phyloP scores from a whole-genome alignment of 1,284 basidiomycete species.

The Neotropicomus parvogracilis region DNA sequence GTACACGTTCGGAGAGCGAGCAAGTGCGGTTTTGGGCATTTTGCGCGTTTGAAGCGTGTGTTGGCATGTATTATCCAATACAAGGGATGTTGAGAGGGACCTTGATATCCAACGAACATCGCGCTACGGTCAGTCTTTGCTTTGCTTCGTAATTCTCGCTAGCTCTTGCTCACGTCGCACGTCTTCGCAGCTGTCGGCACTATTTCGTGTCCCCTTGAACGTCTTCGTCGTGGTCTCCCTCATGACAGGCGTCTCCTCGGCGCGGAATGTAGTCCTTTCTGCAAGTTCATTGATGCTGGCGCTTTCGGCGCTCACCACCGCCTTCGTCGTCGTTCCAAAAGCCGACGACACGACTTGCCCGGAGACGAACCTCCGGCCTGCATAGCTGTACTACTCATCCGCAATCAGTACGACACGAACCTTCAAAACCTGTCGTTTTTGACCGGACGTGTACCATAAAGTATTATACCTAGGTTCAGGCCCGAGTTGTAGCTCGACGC shows the following conservation, averaged over 20 bases:
- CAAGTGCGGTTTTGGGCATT: constrained; percentile 66
- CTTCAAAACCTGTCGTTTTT: too few species aligned
- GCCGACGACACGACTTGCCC: constrained; percentile 22
- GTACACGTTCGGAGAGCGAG: constrained; percentile 47
- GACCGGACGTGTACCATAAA: too few species aligned
- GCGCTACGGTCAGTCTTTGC: constrained; percentile 56
- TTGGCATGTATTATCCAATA: constrained; percentile 75
- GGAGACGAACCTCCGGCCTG: constrained; percentile 24
- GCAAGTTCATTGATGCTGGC: constrained; percentile 57
- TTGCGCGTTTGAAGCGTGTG: constrained; percentile 70
- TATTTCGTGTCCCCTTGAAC: constrained; percentile 74
- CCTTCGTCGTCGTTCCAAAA: constrained; percentile 41
- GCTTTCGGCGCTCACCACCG: constrained; percentile 60
- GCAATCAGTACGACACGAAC: background rate
- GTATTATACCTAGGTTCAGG: too few species aligned
- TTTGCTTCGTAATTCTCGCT: background rate
- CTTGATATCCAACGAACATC: constrained; percentile 67
- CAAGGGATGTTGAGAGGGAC: constrained; percentile 71
- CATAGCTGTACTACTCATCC: background rate
- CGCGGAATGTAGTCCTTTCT: constrained; percentile 58
- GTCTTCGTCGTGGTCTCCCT: constrained; percentile 70
- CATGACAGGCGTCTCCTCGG: constrained; percentile 64
- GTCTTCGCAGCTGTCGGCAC: constrained; percentile 52
- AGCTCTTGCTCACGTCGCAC: background rate
- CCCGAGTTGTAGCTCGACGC: too few species aligned